phyloP scores from a whole-genome alignment of 2,329 filamentous ascomycete genomes.

The Aureobasidium namibiae region DNA sequence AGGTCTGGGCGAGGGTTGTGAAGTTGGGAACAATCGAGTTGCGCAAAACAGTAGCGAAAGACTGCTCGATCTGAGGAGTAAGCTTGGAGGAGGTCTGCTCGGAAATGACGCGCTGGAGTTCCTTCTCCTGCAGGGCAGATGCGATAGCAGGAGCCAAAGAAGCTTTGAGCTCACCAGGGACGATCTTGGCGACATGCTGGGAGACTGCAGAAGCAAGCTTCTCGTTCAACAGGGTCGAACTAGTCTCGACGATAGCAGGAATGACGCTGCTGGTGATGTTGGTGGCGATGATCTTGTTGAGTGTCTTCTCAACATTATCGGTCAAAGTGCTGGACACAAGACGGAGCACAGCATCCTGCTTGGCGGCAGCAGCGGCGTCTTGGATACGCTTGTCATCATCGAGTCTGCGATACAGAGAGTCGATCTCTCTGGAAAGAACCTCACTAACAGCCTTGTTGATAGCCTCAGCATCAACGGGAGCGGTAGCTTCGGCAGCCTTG shows the following conservation, averaged over 20 bases:
- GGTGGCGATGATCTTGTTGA: slow-evolving; percentile 66
- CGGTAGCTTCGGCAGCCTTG: slow-evolving; percentile 13
- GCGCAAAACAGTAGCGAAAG: slow-evolving; percentile 51
- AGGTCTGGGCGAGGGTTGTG: slow-evolving; percentile 42
- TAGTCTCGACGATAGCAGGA: slow-evolving; percentile 62
- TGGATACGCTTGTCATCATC: slow-evolving; percentile 61
- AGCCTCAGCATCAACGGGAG: slow-evolving; percentile 16
- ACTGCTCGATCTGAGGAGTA: slow-evolving; percentile 58
- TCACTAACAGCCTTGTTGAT: slow-evolving; percentile 13
- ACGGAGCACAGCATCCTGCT: slow-evolving; percentile 61
- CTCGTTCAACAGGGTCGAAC: slow-evolving; percentile 60
- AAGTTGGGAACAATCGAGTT: slow-evolving; percentile 40
- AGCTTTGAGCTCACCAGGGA: slow-evolving; percentile 67
- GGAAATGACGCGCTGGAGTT: slow-evolving; percentile 63
- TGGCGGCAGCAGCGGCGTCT: slow-evolving; percentile 54
- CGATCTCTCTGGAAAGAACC: slow-evolving; percentile 35
- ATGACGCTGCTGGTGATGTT: slow-evolving; percentile 70
- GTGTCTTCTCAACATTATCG: slow-evolving; percentile 65
- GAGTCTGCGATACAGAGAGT: slow-evolving; percentile 50
- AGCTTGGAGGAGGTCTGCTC: slow-evolving; percentile 64
- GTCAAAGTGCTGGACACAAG: slow-evolving; percentile 60
- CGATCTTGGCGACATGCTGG: slow-evolving; percentile 43
- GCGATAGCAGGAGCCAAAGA: slow-evolving; percentile 59
- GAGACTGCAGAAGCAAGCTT: slow-evolving; percentile 62
- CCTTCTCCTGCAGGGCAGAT: slow-evolving; percentile 63